Conservation (phyloP, 805 yeast genomes). For the Yarrowia sp. region DNA sequence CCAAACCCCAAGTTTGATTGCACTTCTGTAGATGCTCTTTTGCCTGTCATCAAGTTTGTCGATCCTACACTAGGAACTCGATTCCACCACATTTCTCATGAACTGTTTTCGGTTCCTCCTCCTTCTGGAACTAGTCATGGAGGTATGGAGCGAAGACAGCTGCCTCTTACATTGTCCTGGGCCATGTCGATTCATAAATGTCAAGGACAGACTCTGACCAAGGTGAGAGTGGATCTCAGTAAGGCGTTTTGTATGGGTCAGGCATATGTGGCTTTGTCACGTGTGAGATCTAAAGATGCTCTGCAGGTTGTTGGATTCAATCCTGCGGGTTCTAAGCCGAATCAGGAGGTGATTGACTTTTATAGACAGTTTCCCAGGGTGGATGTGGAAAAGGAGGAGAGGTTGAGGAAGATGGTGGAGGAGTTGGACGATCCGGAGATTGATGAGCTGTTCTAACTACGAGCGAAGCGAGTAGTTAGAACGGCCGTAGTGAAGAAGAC, state of each 20-base stretch:
- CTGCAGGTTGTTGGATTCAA: constrained; percentile 78
- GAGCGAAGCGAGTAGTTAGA: background rate
- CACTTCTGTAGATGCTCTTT: background rate
- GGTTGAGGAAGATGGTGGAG: background rate
- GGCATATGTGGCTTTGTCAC: constrained; percentile 90
- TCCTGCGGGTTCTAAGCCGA: constrained; percentile 61
- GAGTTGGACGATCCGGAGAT: background rate
- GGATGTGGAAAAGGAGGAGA: background rate
- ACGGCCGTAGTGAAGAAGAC: too few relatives aligned
- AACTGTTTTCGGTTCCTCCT: background rate
- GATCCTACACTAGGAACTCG: constrained; percentile 3
- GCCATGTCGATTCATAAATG: constrained; percentile 94
- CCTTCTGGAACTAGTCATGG: background rate
- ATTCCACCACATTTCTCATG: background rate
- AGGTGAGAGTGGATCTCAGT: constrained; percentile 72
- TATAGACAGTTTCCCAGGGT: constrained; percentile 42
- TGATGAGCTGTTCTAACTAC: background rate
- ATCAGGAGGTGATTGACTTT: constrained; percentile 67
- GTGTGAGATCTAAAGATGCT: constrained; percentile 80
- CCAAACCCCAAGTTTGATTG: background rate
- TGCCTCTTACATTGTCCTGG: constrained; percentile 91
- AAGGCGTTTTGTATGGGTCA: constrained; percentile 88
- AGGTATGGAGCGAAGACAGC: constrained; percentile 53
- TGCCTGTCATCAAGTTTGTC: constrained; percentile 15
- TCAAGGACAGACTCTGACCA: constrained; percentile 84